These are phyloP conservation scores for Coccomyxa sp. DNA, from an alignment of 139 green algal species.

Conservation along the genomic window DNA sequence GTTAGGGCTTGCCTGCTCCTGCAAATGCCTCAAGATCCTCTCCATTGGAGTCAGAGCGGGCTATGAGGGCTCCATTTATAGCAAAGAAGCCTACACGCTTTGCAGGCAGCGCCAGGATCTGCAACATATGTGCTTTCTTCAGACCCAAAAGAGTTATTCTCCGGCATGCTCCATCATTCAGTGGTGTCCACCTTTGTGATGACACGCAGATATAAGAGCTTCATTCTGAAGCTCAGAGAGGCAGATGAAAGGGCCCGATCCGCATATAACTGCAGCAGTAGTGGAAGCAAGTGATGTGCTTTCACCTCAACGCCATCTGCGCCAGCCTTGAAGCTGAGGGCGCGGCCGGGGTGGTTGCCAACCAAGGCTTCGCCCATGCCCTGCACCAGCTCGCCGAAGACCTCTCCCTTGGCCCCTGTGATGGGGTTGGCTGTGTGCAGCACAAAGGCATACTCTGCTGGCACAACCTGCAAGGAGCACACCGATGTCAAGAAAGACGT, in stretches of 20 bases:
- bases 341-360: slow-evolving; percentile 72
- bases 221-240: no score
- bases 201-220: no score
- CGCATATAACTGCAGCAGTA: no score
- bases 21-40: slow-evolving; percentile 87
- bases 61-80: slow-evolving; percentile 54
- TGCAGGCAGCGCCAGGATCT: slow-evolving; percentile 51
- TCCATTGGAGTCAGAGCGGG: slow-evolving; percentile 89
- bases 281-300: no score
- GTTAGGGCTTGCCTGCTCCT: slow-evolving; percentile 46
- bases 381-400: slow-evolving; percentile 76
- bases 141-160: no score
- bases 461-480: slow-evolving; percentile 50
- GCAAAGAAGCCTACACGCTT: slow-evolving; percentile 62
- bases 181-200: no score
- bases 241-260: no score
- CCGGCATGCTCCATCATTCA: no score
- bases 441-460: slow-evolving; percentile 87
- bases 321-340: slow-evolving; percentile 50
- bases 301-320: no score
- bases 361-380: slow-evolving; percentile 86
- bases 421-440: slow-evolving; percentile 87
- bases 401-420: slow-evolving; percentile 38
- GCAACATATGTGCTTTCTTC: not conserved
- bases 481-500: not conserved